phyloP scores from a whole-genome alignment of 2,329 filamentous ascomycete genomes.

The Fragosphaeria purpurea region DNA sequence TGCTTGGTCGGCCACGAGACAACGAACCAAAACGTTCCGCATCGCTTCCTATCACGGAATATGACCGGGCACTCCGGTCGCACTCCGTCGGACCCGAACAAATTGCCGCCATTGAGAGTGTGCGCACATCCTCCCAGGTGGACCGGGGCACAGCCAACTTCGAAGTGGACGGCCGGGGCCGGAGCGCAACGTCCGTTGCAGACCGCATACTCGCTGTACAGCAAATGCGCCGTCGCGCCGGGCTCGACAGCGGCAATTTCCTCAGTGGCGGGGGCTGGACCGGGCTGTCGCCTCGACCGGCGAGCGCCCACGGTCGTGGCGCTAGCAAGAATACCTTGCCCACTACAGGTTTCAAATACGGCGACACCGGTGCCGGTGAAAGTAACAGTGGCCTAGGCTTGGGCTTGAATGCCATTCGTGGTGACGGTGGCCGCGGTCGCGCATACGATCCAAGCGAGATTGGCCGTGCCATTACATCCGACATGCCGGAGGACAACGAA shows the following conservation, averaged over 20 bases:
- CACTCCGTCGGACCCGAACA: slow-evolving; percentile 51
- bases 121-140: slow-evolving; percentile 41
- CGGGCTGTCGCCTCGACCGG: slow-evolving; percentile 51
- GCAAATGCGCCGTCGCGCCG: slow-evolving; percentile 22
- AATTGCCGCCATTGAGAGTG: slow-evolving; percentile 41
- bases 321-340: slow-evolving; percentile 7
- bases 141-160: slow-evolving; percentile 24
- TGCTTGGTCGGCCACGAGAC: slow-evolving; percentile 24
- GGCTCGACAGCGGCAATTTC: slow-evolving; percentile 13
- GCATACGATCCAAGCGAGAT: slow-evolving; percentile 35
- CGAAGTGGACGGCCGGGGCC: slow-evolving; percentile 10
- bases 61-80: slow-evolving; percentile 49
- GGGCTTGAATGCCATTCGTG: background rate
- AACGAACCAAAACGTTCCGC: slow-evolving; percentile 42
- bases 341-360: too few relatives aligned
- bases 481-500: slow-evolving; percentile 23
- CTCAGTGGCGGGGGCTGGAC: slow-evolving; percentile 30
- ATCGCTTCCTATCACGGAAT: slow-evolving; percentile 51
- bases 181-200: slow-evolving; percentile 30
- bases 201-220: slow-evolving; percentile 26
- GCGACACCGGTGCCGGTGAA: background rate
- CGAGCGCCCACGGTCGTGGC: slow-evolving; percentile 46
- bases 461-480: slow-evolving; percentile 52
- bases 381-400: background rate
- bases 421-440: slow-evolving; percentile 15